Evolutionary conservation across 805 yeast species (phyloP).

Genomic region (Saturnispora quitensis): DNA sequence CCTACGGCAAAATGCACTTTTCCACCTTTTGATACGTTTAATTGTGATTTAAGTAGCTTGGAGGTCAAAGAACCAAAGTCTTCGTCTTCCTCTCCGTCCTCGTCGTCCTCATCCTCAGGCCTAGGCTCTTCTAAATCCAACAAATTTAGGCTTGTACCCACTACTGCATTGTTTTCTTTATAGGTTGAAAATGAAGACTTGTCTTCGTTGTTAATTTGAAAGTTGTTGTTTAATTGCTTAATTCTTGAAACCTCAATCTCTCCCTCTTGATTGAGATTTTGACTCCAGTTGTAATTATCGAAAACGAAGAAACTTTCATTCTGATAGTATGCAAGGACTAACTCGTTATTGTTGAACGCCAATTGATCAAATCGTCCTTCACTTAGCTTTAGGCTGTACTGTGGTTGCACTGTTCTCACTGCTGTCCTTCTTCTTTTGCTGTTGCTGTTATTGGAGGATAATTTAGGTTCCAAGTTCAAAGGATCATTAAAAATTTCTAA

Average conservation of each 20-base stretch:
- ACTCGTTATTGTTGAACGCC: constrained; percentile 22
- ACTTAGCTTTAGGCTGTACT: constrained; percentile 36
- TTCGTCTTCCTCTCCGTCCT: constrained; percentile 32
- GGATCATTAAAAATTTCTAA: constrained; percentile 67
- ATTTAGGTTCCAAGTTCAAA: constrained; percentile 15
- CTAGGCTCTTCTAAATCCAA: constrained; percentile 42
- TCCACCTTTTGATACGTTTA: constrained; percentile 22
- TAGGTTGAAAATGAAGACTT: constrained; percentile 9
- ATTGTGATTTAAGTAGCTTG: constrained; percentile 29
- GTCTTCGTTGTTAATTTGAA: constrained; percentile 33
- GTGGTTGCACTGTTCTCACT: constrained; percentile 45
- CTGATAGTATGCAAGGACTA: constrained; percentile 54
- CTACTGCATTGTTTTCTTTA: constrained; percentile 26
- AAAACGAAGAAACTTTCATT: constrained; percentile 48
- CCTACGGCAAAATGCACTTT: constrained; percentile 56
- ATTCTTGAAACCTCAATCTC: constrained; percentile 18
- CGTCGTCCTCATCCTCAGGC: constrained; percentile 39
- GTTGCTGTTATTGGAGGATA: constrained; percentile 5
- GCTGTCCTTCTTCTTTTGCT: constrained; percentile 17
- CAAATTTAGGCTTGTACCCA: constrained; percentile 40
- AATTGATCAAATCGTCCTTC: constrained; percentile 20
- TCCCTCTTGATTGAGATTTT: constrained; percentile 15
- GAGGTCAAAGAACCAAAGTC: constrained; percentile 42
- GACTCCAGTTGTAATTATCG: constrained; percentile 44
- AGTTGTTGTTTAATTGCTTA: constrained; percentile 26